These are phyloP conservation scores for cucumber (Cucumis sativus) DNA, from an alignment of 306 rosid species.

Conservation along the genomic window Cucumber_9930_V3 NC_026661.2:3601501-3602000, in stretches of 20 bases:
- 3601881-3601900: background rate
- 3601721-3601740: slow-evolving; percentile 18
- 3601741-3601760: slow-evolving; percentile 88
- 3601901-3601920: background rate
- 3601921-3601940: background rate
- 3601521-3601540: slow-evolving; percentile 71
- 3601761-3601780: slow-evolving; percentile 97
- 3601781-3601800: slow-evolving; percentile 99
- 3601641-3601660: background rate
- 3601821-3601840: slow-evolving; percentile 82
- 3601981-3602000: background rate
- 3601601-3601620: background rate
- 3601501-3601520: slow-evolving; percentile 93
- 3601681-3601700: background rate
- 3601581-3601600: slow-evolving; percentile 46
- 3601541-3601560: slow-evolving; percentile 88
- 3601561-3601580: slow-evolving; percentile 74
- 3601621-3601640: background rate
- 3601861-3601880: slow-evolving; percentile 30
- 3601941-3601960: background rate
- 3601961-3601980: background rate
- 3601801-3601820: slow-evolving; percentile 96
- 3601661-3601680: background rate
- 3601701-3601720: background rate
- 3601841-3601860: slow-evolving; percentile 86